Base-by-base conservation (phyloP, 768 basidiomycete genomes). In the Boletus sp. region DNA sequence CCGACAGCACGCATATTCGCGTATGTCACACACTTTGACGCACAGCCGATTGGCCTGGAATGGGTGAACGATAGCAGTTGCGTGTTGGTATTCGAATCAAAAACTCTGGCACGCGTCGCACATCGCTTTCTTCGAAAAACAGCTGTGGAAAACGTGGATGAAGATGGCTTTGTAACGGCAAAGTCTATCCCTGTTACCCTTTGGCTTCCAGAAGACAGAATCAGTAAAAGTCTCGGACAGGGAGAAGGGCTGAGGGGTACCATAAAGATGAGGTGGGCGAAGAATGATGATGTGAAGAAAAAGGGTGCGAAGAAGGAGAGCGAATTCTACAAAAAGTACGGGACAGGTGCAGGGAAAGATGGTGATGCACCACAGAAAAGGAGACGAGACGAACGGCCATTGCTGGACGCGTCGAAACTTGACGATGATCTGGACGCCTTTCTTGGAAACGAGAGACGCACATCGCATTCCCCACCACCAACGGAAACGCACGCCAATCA, bases 21-120 rank as follows among this genome's bases (percentile, higher is more conserved):
- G 0, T 93, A 93, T 61, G 84, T 85, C 32, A 87, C 83, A 2
- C 86, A 92, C 60, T 90, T 88, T 63, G 85, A 88, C 44, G 77
- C 83, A 1, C 76, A 80, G 19, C 90, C 90, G 0, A 78, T 90
- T 57, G 90, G 80, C 8, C 73, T 93, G 8, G 91, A 93, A 72
- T 93, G 91, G 91, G 79, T 93, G 19, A 84, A 91, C 67, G 91
- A 93, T 71, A 85, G 75, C 23, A 90, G 87, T 25, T 92, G 89
- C 61, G 79, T 93, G 4, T 74, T 93, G 47, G 86, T 93, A 40
- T 93, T 90, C 65, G 71, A 78, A 30, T 77, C 81, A 37, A 81
- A 77, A 47, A 56, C 72, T 35, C 69, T 75, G 13, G 89, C 89
- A 13, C 77, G 79, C 25, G 60, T 71, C 1, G 85, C 81, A 2